Conservation (phyloP, 257 asterid species). For the Scutellaria baicalensis region DNA sequence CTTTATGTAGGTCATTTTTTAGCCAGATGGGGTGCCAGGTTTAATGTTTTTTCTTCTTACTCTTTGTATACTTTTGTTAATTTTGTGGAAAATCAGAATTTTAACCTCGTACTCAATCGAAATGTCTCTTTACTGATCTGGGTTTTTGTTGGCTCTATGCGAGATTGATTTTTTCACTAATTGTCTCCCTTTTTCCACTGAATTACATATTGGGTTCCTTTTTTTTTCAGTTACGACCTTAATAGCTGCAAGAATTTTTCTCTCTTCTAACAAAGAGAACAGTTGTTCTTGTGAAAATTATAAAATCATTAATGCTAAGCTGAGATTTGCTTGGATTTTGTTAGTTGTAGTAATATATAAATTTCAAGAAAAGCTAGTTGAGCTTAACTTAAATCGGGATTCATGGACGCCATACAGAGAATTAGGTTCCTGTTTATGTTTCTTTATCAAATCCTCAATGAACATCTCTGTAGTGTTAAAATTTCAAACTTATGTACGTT, state of each 20-base stretch:
- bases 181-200: background rate
- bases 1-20: conserved; percentile 81
- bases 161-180: background rate
- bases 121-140: background rate
- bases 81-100: background rate
- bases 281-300: background rate
- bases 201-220: background rate
- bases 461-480: background rate
- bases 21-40: conserved; percentile 99
- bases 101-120: background rate
- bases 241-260: too few relatives aligned
- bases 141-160: background rate
- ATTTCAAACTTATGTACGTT: background rate
- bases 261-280: background rate
- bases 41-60: background rate
- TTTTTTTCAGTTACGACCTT: too few relatives aligned
- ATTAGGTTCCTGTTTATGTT: background rate
- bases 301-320: background rate
- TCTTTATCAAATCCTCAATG: too few relatives aligned
- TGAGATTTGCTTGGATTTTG: background rate
- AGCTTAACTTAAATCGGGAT: too few relatives aligned
- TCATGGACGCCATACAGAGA: too few relatives aligned
- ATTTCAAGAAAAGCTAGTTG: too few relatives aligned
- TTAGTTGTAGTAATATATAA: too few relatives aligned
- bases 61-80: background rate